Evolutionary conservation across 164 flowering plant species (phyloP).

Genomic region (Vitis rupestris): DNA sequence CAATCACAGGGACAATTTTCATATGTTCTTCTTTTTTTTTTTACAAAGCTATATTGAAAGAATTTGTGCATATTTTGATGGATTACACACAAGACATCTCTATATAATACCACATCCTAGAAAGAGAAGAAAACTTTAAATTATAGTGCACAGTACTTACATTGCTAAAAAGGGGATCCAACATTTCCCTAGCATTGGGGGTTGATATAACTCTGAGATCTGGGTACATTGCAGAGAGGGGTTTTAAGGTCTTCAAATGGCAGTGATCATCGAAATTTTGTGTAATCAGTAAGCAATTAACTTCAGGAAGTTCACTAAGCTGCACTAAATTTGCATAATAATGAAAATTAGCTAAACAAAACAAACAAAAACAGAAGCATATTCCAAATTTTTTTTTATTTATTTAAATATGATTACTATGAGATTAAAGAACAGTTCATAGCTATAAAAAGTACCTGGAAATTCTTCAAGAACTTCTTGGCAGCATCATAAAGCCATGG

Average conservation of each 20-base stretch:
- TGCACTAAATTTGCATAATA: constrained; percentile 35
- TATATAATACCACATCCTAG: too few species aligned
- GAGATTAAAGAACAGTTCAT: neutral
- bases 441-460: constrained; percentile 48
- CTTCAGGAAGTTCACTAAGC: constrained; percentile 88
- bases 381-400: neutral
- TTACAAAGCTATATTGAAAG: too few species aligned
- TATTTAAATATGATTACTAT: neutral
- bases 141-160: constrained; percentile 39
- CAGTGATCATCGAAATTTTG: constrained; percentile 99
- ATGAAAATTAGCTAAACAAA: constrained; percentile 2
- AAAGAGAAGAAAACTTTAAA: neutral
- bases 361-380: neutral
- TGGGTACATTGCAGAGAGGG: constrained; percentile 60
- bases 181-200: constrained; percentile 75
- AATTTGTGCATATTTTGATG: too few species aligned
- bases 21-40: too few species aligned
- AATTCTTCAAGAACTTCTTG: constrained; percentile 72
- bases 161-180: constrained; percentile 73
- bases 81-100: too few species aligned
- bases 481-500: constrained; percentile 96
- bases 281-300: constrained; percentile 79
- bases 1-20: too few species aligned
- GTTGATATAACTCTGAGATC: constrained; percentile 79
- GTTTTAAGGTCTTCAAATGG: constrained; percentile 83